Evolutionary conservation across 2,329 filamentous ascomycete genomes (phyloP).

Genomic region (Juglanconis oblonga): DNA sequence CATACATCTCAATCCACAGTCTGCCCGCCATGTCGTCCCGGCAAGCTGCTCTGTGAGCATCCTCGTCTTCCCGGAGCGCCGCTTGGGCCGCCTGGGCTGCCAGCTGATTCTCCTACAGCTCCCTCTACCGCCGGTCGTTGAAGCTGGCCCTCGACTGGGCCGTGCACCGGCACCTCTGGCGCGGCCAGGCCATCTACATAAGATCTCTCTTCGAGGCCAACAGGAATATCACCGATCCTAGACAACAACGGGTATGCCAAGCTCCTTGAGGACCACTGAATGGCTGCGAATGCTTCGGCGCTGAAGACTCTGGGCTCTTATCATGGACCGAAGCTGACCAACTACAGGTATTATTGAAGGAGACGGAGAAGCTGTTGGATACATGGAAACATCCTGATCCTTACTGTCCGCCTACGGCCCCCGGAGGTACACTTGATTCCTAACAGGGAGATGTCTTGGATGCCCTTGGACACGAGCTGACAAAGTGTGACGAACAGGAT

Average conservation of each 20-base stretch:
- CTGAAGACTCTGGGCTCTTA: not conserved
- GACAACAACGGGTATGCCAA: conserved; percentile 73
- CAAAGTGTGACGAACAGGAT: conserved; percentile 53
- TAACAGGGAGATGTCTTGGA: not conserved
- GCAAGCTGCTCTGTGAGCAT: conserved; percentile 50
- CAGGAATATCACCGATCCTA: conserved; percentile 75
- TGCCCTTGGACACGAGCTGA: conserved; percentile 1
- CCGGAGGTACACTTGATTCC: conserved; percentile 69
- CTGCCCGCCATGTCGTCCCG: conserved; percentile 39
- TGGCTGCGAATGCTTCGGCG: conserved; percentile 11
- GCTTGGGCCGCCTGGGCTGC: not conserved
- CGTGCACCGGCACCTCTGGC: conserved; percentile 89
- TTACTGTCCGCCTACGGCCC: conserved; percentile 83
- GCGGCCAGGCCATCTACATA: conserved; percentile 94
- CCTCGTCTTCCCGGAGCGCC: conserved; percentile 13
- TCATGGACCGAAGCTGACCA: conserved; percentile 11
- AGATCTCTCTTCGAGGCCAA: conserved; percentile 94
- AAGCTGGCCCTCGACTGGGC: conserved; percentile 96
- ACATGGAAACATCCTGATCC: conserved; percentile 98
- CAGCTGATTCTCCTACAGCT: conserved; percentile 38
- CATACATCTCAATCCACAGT: not conserved
- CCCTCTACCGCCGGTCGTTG: conserved; percentile 86
- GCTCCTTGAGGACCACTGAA: not conserved
- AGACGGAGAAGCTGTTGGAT: conserved; percentile 84
- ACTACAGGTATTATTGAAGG: conserved; percentile 71